Evolutionary conservation across 2,329 filamentous ascomycete species (phyloP), one percentile per base, ranked within the genome.

Genomic region (Fusarium napiforme): DNA sequence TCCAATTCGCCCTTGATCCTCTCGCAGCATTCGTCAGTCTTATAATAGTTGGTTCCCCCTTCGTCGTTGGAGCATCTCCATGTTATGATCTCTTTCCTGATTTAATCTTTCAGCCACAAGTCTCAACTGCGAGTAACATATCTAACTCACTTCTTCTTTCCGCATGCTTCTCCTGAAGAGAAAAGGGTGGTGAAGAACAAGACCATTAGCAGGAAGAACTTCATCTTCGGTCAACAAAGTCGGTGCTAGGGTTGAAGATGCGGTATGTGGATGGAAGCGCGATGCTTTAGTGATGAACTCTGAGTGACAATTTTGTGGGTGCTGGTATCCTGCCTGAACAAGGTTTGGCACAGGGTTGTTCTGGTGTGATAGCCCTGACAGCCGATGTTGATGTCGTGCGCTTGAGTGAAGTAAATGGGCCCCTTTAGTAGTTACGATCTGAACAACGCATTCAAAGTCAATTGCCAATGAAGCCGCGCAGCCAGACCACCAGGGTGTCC

Each of bases 191-290:
- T 47, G 9, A 47, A 11, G 28, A 16, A 4, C 19, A 47, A 19
- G 43, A 46, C 3, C 14, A 21, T 16, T 3, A 47, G 45, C 19
- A 9, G 26, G 19, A 9, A 3, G 14, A 21, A 19, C 26, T 47
- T 28, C 45, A 47, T 30, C 3, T 28, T 47, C 10, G 19, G 12
- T 46, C 16, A 10, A 30, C 12, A 21, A 30, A 28, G 23, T 5
- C 4, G 26, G 6, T 3, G 16, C 11, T 21, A 5, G 23, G 8
- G 21, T 47, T 28, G 18, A 15, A 9, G 4, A 47, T 28, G 3
- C 1, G 26, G 9, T 47, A 6, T 28, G 8, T 28, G 19, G 19
- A 19, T 2, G 0, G 18, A 9, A 28, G 19, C 7, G 19, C 15
- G 19, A 21, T 46, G 18, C 26, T 46, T 46, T 21, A 9, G 18